Evolutionary conservation across 148 eudicot species (phyloP), one percentile per base, ranked within the genome.

Genomic region (Arbutus unedo): DNA sequence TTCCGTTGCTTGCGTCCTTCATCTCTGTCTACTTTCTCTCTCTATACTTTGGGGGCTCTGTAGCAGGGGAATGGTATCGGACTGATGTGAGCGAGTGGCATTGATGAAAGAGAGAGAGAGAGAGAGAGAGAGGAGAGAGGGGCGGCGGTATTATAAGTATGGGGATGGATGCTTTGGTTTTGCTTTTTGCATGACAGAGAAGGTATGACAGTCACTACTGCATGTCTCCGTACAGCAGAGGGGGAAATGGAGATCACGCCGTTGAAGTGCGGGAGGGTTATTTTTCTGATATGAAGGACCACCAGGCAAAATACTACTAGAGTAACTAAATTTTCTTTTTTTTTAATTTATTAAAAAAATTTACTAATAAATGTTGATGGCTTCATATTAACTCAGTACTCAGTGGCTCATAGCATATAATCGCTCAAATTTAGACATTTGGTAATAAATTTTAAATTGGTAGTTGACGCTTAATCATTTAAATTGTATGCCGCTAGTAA

Each of bases 141-240:
- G 59, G 59, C 18, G 59, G 19, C 5, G 59, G 59, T 55, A 31
- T 55, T 15, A 3, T 55, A 16, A 3, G 59, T 15, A 55, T 55
- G 59, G 5, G 5, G 3, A 54, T 16, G 21, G 49, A 41, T 41
- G 75, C 3, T 67, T 38, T 73, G 48, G 76, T 16, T 59, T 18
- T 59, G 64, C 64, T 3, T 73, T 73, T 73, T 73, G 76, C 76
- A 73, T 73, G 76, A 73, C 54, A 73, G 53, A 73, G 76, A 73
- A 73, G 51, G 54, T 73, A 73, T 19, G 53, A 19, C 8, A 73
- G 23, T 70, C 48, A 43, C 8, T 70, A 31, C 16, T 41, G 74
- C 74, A 70, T 70, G 74, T 31, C 48, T 70, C 43, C 41, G 49
- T 0, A 70, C 74, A 8, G 2, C 64, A 19, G 31, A 64, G 31